A percentile compares a stretch with the other conserved stretches of the same genome.
Evolutionary conservation across 495 filamentous ascomycete species (phyloP).

Genomic region (Evernia prunastri): DNA sequence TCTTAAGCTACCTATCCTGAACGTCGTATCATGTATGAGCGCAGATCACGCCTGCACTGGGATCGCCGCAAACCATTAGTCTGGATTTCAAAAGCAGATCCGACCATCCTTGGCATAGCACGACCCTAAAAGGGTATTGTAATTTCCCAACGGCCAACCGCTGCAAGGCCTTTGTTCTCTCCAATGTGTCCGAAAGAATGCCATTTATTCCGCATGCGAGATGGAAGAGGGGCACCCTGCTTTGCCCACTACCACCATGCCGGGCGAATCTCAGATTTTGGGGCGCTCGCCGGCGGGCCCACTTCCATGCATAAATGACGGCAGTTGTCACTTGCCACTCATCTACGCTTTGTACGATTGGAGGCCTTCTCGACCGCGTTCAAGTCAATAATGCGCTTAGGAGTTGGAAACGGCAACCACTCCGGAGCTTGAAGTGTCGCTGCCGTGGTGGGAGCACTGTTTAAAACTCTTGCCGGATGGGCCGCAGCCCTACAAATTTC

Average conservation of each 20-base stretch:
- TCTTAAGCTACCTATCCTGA: neutral
- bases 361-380: neutral
- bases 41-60: neutral
- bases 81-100: neutral
- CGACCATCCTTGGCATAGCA: neutral
- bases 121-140: neutral
- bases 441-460: neutral
- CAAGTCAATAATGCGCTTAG: neutral
- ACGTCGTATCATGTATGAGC: neutral
- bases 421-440: neutral
- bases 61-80: neutral
- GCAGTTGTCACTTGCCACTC: too few species aligned
- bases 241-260: neutral
- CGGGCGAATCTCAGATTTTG: neutral
- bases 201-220: neutral
- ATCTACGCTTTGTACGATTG: neutral
- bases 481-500: neutral
- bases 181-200: neutral
- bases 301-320: neutral
- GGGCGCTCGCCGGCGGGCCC: neutral
- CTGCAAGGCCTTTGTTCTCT: too few species aligned
- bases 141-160: neutral
- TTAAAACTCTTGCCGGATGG: neutral
- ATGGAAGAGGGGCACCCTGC: neutral
- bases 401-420: neutral